Evolutionary conservation across 208 protist species (phyloP), one percentile per base, ranked within the genome.

Genomic region (Naegleria gruberi): DNA sequence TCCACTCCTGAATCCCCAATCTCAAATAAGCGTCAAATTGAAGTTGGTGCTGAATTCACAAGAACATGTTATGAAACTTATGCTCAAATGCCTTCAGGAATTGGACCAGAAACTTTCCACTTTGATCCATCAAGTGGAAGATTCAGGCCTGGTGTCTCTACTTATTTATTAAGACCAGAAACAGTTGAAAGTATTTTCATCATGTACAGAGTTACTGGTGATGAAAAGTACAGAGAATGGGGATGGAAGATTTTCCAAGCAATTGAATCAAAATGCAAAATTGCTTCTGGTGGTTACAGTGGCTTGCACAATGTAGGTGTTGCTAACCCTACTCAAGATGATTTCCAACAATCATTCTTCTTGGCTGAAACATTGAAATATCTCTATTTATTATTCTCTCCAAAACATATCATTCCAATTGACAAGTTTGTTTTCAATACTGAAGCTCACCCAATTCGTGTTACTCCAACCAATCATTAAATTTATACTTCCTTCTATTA

Each of bases 281-380:
- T 43, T 5, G 34, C 6, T 44, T 19, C 0, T 10, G 65, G 65
- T 37, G 87, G 88, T 30, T 93, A 83, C 82, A 89, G 40, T 45
- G 91, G 91, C 17, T 8, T 93, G 0, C 37, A 19, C 1, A 51
- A 88, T 74, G 90, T 93, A 23, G 30, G 8, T 46, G 45, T 4
- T 6, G 0, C 26, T 55, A 43, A 46, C 1, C 81, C 89, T 30
- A 3, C 15, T 19, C 19, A 91, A 0, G 89, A 94, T 15, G 93
- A 98, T 90, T 34, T 91, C 30, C 92, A 94, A 92, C 94, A 98
- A 91, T 94, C 90, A 37, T 98, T 97, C 85, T 98, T 97, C 77
- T 91, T 97, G 15, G 95, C 95, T 19, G 96, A 98, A 91, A 98
- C 96, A 12, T 57, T 98, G 0, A 98, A 98, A 87, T 98, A 98